Percentiles rank a stretch among this genome's conserved stretches.
Evolutionary conservation across 148 eudicot species (phyloP).

Genomic region (Limonium bicolor): DNA sequence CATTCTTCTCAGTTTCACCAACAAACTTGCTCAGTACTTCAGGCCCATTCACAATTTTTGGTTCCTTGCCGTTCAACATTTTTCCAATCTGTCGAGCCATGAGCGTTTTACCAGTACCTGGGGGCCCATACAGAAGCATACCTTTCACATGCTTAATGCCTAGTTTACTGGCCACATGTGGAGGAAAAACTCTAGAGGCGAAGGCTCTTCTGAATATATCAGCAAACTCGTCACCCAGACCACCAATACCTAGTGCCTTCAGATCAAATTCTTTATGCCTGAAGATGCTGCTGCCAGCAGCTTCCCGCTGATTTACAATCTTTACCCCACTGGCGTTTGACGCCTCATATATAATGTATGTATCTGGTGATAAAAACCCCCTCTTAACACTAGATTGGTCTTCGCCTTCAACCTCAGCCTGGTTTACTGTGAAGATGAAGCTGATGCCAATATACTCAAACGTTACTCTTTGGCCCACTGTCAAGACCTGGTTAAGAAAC

Average conservation of each 20-base stretch:
- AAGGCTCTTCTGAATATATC: slow-evolving; percentile 97
- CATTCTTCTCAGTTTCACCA: slow-evolving; percentile 98
- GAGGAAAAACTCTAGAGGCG: slow-evolving; percentile 94
- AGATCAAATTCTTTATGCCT: slow-evolving; percentile 89
- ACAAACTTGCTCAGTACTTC: slow-evolving; percentile 97
- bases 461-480: slow-evolving; percentile 71
- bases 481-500: slow-evolving; percentile 69
- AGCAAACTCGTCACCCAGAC: slow-evolving; percentile 82
- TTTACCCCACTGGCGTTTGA: slow-evolving; percentile 75
- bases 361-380: slow-evolving; percentile 66
- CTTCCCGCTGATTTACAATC: slow-evolving; percentile 89
- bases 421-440: slow-evolving; percentile 60
- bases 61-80: slow-evolving; percentile 91
- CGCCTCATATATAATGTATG: slow-evolving; percentile 84
- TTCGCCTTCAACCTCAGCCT: slow-evolving; percentile 60
- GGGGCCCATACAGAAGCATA: slow-evolving; percentile 97
- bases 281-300: slow-evolving; percentile 87
- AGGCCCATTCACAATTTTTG: slow-evolving; percentile 99
- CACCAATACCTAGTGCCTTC: slow-evolving; percentile 84
- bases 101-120: slow-evolving; percentile 97
- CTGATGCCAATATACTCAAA: slow-evolving; percentile 79
- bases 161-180: slow-evolving; percentile 85
- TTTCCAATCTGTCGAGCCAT: slow-evolving; percentile 99
- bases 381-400: slow-evolving; percentile 53
- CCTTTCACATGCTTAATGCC: slow-evolving; percentile 99